Conservation (phyloP, 108 stramenopile genomes). For the Conticribra weissflogii region DNA sequence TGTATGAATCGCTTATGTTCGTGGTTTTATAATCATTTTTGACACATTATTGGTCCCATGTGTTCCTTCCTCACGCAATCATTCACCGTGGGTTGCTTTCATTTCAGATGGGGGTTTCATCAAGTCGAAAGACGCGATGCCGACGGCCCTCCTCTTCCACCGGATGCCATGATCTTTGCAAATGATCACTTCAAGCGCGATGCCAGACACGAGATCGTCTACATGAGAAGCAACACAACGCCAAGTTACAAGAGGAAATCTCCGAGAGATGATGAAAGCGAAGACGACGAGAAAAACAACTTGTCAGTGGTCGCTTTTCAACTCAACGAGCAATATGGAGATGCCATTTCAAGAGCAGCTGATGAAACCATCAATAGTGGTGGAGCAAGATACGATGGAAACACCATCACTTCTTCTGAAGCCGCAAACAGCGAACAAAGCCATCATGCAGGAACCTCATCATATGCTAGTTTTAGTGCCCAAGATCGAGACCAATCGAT, state of each 20-base stretch:
- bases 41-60: not conserved
- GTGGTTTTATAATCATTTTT: not conserved
- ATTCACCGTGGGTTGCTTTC: too few relatives aligned
- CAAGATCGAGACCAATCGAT: too few relatives aligned
- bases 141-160: not conserved
- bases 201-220: constrained; percentile 55
- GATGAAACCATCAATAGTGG: too few relatives aligned
- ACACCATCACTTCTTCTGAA: not conserved
- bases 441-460: too few relatives aligned
- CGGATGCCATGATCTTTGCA: constrained; percentile 71
- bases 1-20: too few relatives aligned
- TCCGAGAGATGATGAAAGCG: not conserved
- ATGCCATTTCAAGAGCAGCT: too few relatives aligned
- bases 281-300: not conserved
- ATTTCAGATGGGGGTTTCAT: not conserved
- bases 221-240: constrained; percentile 63
- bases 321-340: too few relatives aligned
- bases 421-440: not conserved
- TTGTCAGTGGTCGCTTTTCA: too few relatives aligned
- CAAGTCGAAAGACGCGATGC: not conserved
- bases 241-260: constrained; percentile 14
- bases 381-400: not conserved
- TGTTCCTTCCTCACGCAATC: not conserved
- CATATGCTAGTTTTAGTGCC: too few relatives aligned
- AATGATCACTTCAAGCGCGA: constrained; percentile 69